Evolutionary conservation across 768 basidiomycete genomes (phyloP).

Genomic region (Tephrocybe sp.): DNA sequence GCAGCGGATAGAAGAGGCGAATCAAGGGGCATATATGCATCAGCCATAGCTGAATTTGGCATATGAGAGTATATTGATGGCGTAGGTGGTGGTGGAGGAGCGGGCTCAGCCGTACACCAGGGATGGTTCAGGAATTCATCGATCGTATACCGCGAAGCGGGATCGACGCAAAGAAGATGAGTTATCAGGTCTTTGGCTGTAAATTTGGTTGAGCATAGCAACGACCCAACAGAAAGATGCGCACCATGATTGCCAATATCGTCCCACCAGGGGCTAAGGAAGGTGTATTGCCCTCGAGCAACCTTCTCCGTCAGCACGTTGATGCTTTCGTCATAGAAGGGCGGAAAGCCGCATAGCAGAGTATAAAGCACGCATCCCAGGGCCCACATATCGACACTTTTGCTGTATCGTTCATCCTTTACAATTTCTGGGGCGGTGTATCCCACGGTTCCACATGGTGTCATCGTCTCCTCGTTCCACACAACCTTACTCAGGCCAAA

Average conservation of each 20-base stretch:
- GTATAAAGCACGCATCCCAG: conserved; percentile 99
- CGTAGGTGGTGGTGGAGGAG: conserved; percentile 63
- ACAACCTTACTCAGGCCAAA: conserved; percentile 97
- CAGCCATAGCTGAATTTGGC: conserved; percentile 26
- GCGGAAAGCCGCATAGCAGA: conserved; percentile 93
- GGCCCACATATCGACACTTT: conserved; percentile 99
- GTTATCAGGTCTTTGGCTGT: conserved; percentile 93
- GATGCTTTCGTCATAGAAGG: conserved; percentile 99
- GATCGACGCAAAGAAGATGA: conserved; percentile 94
- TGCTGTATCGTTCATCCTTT: conserved; percentile 95
- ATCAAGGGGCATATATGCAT: conserved; percentile 57
- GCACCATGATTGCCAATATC: conserved; percentile 81
- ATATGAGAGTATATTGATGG: conserved; percentile 46
- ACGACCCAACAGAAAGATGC: conserved; percentile 13
- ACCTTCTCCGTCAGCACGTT: conserved; percentile 98
- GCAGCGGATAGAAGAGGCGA: conserved; percentile 86
- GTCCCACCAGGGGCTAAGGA: conserved; percentile 99
- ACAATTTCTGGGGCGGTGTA: conserved; percentile 99
- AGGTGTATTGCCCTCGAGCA: conserved; percentile 95
- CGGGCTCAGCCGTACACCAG: conserved; percentile 80
- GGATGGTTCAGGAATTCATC: conserved; percentile 97
- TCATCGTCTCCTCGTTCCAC: conserved; percentile 99
- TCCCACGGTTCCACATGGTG: conserved; percentile 98
- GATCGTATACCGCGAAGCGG: conserved; percentile 93
- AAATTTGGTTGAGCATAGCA: background rate